A percentile compares a stretch with the other conserved stretches of the same genome.
phyloP scores from a whole-genome alignment of 2,329 filamentous ascomycete genomes.

The Colletotrichum viniferum region DNA sequence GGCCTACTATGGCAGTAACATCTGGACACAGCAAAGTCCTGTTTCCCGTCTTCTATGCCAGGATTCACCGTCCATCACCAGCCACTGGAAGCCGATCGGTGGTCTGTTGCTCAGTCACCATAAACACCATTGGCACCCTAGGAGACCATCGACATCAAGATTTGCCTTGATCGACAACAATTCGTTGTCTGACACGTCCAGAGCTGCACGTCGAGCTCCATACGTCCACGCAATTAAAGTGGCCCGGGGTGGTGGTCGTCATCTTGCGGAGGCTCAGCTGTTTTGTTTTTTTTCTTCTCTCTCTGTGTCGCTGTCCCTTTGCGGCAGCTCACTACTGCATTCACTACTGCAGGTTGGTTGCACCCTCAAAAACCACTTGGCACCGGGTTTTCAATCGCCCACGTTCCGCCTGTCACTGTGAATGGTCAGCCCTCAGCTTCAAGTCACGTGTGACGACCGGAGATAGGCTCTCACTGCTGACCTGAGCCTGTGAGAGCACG shows the following conservation, averaged over 20 bases:
- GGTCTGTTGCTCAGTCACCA: conserved; percentile 1
- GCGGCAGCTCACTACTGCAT: neutral
- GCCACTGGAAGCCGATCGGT: neutral
- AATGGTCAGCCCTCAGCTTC: neutral
- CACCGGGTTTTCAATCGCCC: conserved; percentile 2
- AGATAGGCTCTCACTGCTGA: neutral
- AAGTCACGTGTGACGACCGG: neutral
- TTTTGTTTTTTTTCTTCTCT: neutral
- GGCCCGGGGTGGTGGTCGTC: conserved; percentile 11
- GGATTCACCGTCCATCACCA: neutral
- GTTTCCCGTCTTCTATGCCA: neutral
- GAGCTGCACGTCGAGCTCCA: conserved; percentile 7
- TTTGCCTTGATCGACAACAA: conserved; percentile 11
- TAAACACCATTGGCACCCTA: neutral
- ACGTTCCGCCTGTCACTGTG: neutral
- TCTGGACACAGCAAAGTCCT: neutral
- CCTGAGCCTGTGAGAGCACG: neutral
- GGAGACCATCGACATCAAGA: neutral
- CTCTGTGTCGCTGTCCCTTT: neutral
- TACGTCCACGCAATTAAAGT: conserved; percentile 16
- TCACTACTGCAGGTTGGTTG: neutral
- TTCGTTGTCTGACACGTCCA: conserved; percentile 10
- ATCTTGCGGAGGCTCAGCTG: conserved; percentile 20
- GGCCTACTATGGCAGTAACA: neutral
- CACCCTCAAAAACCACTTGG: neutral